phyloP scores from a whole-genome alignment of 179 eudicot genomes.

The Monotropa hypopitys region DNA sequence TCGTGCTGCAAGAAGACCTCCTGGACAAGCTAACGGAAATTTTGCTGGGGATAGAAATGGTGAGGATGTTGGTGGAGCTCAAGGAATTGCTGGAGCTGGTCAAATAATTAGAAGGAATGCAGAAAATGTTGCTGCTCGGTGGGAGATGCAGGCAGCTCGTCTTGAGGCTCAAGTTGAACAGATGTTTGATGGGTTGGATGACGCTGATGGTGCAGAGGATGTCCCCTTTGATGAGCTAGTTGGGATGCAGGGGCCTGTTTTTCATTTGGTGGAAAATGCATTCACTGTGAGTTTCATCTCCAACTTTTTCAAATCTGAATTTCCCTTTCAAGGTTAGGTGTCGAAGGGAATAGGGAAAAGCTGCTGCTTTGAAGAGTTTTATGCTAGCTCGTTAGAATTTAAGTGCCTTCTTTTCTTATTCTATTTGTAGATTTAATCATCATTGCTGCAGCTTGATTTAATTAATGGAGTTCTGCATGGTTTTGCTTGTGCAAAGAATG shows the following conservation, averaged over 20 bases:
- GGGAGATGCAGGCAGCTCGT: constrained; percentile 99
- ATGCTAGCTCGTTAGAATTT: no score
- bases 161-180: constrained; percentile 98
- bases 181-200: constrained; percentile 97
- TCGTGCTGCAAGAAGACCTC: constrained; percentile 79
- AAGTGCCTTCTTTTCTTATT: neutral
- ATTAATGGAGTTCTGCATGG: neutral
- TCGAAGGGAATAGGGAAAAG: neutral
- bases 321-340: neutral
- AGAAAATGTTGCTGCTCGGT: constrained; percentile 89
- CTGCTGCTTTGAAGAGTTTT: neutral
- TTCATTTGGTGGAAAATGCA: constrained; percentile 96
- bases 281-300: constrained; percentile 57
- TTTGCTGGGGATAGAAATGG: constrained; percentile 56
- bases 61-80: constrained; percentile 72
- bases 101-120: constrained; percentile 83
- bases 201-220: constrained; percentile 97
- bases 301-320: neutral
- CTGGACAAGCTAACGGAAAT: constrained; percentile 62
- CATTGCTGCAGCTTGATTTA: neutral
- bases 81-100: constrained; percentile 89
- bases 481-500: neutral
- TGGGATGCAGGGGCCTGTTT: constrained; percentile 99
- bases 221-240: constrained; percentile 98
- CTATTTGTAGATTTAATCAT: neutral